Percentiles rank a stretch among this genome's conserved stretches.
Conservation (phyloP, 495 filamentous ascomycete species). For the Penicillium waksmanii region DNA sequence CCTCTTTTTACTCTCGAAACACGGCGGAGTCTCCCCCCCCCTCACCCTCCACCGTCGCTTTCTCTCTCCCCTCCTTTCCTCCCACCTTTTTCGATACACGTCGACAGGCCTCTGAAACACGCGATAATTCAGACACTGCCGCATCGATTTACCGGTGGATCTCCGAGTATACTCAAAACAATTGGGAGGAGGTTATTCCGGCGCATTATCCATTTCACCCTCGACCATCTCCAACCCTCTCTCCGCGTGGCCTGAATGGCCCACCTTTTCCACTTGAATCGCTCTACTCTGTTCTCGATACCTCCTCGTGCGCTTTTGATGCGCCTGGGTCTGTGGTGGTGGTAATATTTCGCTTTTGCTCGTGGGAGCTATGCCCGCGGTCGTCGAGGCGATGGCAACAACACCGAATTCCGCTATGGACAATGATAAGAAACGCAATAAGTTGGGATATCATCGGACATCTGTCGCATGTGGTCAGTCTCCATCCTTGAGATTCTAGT, state of each 20-base stretch:
- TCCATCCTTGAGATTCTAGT: not conserved
- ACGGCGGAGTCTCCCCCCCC: slow-evolving; percentile 1
- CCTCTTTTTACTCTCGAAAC: slow-evolving; percentile 6
- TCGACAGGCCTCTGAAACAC: slow-evolving; percentile 1
- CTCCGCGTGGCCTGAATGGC: not conserved
- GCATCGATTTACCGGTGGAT: not conserved
- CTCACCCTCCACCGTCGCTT: not conserved
- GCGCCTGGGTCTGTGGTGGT: slow-evolving; percentile 40
- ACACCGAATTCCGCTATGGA: slow-evolving; percentile 64
- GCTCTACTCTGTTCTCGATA: slow-evolving; percentile 16
- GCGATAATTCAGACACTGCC: not conserved
- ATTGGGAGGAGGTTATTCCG: slow-evolving; percentile 3
- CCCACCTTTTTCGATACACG: not conserved
- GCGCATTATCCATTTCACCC: not conserved
- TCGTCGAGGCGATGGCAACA: slow-evolving; percentile 65
- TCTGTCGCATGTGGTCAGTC: slow-evolving; percentile 96
- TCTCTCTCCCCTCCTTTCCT: not conserved
- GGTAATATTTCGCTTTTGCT: slow-evolving; percentile 19
- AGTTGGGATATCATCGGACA: slow-evolving; percentile 94
- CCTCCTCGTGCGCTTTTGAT: slow-evolving; percentile 36
- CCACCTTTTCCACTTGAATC: slow-evolving; percentile 3
- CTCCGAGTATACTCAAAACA: not conserved
- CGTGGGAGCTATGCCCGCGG: slow-evolving; percentile 46
- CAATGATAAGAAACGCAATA: slow-evolving; percentile 88
- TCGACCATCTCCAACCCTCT: not conserved